These are phyloP conservation scores for Grosmannia huntii DNA, from an alignment of 2,329 filamentous ascomycete species.

Conservation along the genomic window DNA sequence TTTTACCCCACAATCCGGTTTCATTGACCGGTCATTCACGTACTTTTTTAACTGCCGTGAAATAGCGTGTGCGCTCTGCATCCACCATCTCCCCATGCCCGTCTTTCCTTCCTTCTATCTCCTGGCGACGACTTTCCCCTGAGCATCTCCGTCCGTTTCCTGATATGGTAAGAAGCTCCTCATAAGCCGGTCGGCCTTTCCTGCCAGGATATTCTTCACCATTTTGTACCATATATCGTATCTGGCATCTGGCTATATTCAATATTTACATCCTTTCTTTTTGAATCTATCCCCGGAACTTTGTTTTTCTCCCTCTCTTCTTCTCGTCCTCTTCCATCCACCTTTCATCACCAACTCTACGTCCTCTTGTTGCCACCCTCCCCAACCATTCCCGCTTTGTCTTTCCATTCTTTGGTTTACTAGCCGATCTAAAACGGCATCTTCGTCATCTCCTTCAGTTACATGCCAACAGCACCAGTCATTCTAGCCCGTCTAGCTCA, in stretches of 20 bases:
- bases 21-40: not conserved
- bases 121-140: not conserved
- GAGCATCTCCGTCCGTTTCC: not conserved
- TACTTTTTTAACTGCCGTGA: not conserved
- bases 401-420: conserved; percentile 9
- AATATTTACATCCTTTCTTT: conserved; percentile 2
- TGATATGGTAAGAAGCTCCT: not conserved
- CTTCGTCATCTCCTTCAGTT: conserved; percentile 11
- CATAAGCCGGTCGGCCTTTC: conserved; percentile 6
- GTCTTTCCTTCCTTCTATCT: not conserved
- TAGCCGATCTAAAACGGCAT: conserved; percentile 11
- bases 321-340: not conserved
- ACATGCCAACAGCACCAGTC: not conserved
- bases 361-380: not conserved
- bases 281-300: not conserved
- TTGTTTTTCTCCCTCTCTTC: not conserved
- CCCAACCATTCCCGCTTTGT: too few relatives aligned
- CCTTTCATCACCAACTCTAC: not conserved
- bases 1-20: not conserved
- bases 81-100: not conserved
- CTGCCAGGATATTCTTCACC: not conserved
- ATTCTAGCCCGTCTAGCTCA: conserved; percentile 13
- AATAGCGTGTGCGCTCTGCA: not conserved
- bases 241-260: not conserved
- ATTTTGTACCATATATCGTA: not conserved